Evolutionary conservation across 768 basidiomycete genomes (phyloP).

Genomic region (Leccinum pellstonianum): DNA sequence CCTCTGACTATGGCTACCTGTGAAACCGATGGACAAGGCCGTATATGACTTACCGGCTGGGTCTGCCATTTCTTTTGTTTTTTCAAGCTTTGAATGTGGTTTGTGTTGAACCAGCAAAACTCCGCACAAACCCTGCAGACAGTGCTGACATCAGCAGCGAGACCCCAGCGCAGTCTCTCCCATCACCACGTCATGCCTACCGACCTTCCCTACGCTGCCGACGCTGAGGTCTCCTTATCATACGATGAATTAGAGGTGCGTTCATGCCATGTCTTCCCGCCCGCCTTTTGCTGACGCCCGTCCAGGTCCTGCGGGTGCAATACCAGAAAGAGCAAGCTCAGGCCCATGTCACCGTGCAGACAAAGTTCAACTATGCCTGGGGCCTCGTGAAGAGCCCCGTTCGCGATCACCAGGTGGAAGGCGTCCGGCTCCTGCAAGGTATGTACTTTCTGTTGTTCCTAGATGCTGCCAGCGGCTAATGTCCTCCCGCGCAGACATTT

Average conservation of each 20-base stretch:
- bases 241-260: slow-evolving; percentile 87
- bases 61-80: slow-evolving; percentile 43
- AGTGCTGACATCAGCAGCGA: slow-evolving; percentile 28
- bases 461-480: slow-evolving; percentile 4
- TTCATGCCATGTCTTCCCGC: neutral
- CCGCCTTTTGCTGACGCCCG: neutral
- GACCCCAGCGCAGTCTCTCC: slow-evolving; percentile 24
- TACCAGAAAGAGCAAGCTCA: slow-evolving; percentile 86
- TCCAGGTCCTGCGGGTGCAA: slow-evolving; percentile 78
- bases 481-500: slow-evolving; percentile 64
- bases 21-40: slow-evolving; percentile 23
- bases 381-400: slow-evolving; percentile 90
- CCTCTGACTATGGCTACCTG: slow-evolving; percentile 24
- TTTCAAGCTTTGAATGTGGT: slow-evolving; percentile 24
- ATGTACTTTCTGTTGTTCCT: slow-evolving; percentile 12
- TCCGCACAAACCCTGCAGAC: slow-evolving; percentile 8
- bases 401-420: slow-evolving; percentile 85
- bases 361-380: slow-evolving; percentile 98
- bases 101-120: slow-evolving; percentile 22
- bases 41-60: slow-evolving; percentile 51
- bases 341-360: slow-evolving; percentile 87
- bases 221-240: slow-evolving; percentile 84
- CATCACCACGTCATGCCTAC: slow-evolving; percentile 51
- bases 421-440: slow-evolving; percentile 91
- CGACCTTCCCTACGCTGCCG: slow-evolving; percentile 93